Percentiles rank a stretch among this genome's conserved stretches.
phyloP scores from a whole-genome alignment of 441 rosid genomes.

The Brassica balearica region DNA sequence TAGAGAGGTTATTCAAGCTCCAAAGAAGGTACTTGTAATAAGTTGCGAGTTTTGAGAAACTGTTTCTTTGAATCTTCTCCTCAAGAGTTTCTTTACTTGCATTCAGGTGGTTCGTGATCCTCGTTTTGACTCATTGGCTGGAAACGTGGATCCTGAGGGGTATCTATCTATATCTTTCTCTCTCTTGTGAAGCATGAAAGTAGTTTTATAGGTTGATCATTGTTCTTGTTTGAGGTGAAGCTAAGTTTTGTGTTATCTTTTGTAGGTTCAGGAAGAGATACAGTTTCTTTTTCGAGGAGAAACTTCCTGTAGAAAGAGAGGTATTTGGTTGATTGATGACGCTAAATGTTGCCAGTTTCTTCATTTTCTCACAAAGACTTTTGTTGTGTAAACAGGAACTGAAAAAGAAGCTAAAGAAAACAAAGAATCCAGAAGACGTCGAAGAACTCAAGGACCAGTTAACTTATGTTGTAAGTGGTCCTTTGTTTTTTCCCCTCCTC shows the following conservation, averaged over 20 bases:
- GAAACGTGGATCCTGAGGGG: background rate
- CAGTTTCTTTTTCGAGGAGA: constrained; percentile 5
- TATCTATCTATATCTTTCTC: background rate
- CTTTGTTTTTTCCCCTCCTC: background rate
- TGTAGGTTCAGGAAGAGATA: constrained; percentile 1
- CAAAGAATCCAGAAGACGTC: constrained; percentile 56
- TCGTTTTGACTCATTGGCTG: constrained; percentile 8
- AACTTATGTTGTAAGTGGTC: constrained; percentile 72
- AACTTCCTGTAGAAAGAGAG: constrained; percentile 7
- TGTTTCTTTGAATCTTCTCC: too few relatives aligned
- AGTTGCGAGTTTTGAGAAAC: too few relatives aligned
- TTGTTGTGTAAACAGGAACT: background rate
- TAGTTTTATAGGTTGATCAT: background rate
- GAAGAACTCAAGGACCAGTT: constrained; percentile 56
- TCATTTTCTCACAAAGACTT: too few relatives aligned
- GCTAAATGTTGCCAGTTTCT: background rate
- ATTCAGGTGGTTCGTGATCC: background rate
- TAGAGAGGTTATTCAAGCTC: constrained; percentile 6
- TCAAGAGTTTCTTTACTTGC: background rate
- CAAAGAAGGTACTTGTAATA: background rate
- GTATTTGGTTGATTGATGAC: background rate
- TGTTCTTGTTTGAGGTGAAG: constrained; percentile 6
- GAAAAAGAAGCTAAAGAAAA: constrained; percentile 60
- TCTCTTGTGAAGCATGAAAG: background rate
- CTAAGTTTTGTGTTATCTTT: background rate